Conservation (phyloP, 1,284 basidiomycete genomes). For the Vanrija sp. region DNA sequence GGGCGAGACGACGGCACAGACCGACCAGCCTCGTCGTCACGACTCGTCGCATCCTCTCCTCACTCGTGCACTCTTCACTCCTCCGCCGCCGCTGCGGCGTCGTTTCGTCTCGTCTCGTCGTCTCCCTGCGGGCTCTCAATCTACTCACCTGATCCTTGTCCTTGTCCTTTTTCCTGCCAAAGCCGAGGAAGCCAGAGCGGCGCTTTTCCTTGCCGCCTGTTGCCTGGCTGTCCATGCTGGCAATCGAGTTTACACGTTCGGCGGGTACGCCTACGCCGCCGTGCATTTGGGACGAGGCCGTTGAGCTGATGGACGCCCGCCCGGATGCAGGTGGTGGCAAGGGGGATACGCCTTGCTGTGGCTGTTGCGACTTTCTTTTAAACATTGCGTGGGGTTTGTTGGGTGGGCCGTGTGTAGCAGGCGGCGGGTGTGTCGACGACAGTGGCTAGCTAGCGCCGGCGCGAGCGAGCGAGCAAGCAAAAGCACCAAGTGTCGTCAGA, state of each 20-base stretch:
- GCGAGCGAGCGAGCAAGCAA: too few relatives aligned
- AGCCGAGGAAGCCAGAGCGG: conserved; percentile 17
- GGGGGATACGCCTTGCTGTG: conserved; percentile 1
- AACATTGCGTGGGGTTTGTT: conserved; percentile 7
- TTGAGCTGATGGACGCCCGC: conserved; percentile 11
- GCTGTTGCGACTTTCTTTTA: conserved; percentile 9
- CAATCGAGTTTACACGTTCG: conserved; percentile 8
- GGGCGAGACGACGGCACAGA: too few relatives aligned
- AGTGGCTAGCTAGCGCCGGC: too few relatives aligned
- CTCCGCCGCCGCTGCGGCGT: background rate
- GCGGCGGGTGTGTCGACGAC: too few relatives aligned
- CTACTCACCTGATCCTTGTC: background rate
- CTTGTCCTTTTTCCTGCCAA: conserved; percentile 21
- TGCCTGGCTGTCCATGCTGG: conserved; percentile 2
- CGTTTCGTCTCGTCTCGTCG: background rate
- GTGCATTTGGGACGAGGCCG: conserved; percentile 4
- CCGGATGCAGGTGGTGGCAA: conserved; percentile 1
- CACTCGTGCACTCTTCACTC: too few relatives aligned
- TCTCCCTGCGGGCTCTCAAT: background rate
- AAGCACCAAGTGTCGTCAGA: too few relatives aligned
- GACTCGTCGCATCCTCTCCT: too few relatives aligned
- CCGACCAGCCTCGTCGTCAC: too few relatives aligned
- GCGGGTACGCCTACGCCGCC: background rate
- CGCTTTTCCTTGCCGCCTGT: conserved; percentile 12
- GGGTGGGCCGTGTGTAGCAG: too few relatives aligned